These are phyloP conservation scores for Vitis labrusca DNA, from an alignment of 164 flowering plant species.

Conservation along the genomic window DNA sequence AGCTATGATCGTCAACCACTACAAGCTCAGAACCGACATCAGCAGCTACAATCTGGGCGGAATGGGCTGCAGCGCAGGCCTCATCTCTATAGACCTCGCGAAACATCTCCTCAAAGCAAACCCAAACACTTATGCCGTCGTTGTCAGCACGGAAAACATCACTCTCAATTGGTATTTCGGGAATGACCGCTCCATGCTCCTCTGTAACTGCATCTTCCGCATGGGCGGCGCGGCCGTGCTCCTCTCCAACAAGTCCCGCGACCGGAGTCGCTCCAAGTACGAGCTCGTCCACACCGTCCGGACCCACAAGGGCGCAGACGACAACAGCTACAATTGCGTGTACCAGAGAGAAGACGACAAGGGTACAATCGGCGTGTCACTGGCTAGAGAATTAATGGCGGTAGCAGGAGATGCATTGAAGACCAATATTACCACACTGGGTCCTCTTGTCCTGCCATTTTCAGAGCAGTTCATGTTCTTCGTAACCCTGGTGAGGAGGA, in stretches of 20 bases:
- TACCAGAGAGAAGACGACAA: constrained; percentile 72
- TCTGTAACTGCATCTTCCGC: constrained; percentile 84
- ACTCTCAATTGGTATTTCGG: constrained; percentile 87
- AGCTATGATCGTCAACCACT: constrained; percentile 83
- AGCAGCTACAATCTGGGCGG: constrained; percentile 85
- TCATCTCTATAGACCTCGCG: constrained; percentile 76
- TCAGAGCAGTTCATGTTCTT: constrained; percentile 77
- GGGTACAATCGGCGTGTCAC: constrained; percentile 65
- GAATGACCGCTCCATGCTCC: constrained; percentile 75
- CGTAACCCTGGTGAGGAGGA: constrained; percentile 47
- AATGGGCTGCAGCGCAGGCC: constrained; percentile 93
- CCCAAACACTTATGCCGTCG: constrained; percentile 64
- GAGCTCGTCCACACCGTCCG: constrained; percentile 71
- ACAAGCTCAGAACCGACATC: constrained; percentile 66
- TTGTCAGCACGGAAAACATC: constrained; percentile 79
- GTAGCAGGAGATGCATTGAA: constrained; percentile 87
- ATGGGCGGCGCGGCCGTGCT: constrained; percentile 94
- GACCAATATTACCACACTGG: constrained; percentile 79
- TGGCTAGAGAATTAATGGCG: constrained; percentile 78
- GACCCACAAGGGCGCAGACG: constrained; percentile 78
- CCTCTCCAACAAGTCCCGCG: constrained; percentile 57
- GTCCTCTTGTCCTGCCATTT: constrained; percentile 69
- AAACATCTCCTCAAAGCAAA: constrained; percentile 61
- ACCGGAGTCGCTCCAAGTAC: constrained; percentile 60
- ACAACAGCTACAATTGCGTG: constrained; percentile 66